Base-by-base conservation (phyloP, 2,329 filamentous ascomycete genomes). In the Raffaelea deltoideospora region DNA sequence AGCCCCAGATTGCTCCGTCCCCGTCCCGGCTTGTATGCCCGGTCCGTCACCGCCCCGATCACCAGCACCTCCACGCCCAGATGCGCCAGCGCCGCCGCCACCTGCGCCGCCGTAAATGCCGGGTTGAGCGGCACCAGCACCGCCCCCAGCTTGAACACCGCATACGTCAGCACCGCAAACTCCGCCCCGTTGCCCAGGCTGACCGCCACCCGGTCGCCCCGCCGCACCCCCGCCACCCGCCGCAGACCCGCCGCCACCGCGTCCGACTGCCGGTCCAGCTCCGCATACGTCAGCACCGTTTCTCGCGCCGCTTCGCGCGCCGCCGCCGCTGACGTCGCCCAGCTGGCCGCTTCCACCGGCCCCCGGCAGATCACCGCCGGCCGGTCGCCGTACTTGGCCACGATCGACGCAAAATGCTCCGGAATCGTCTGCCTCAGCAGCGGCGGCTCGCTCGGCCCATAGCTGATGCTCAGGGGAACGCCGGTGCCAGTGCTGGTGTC, bases 51-150 rank as follows among this genome's bases (percentile, higher is more conserved):
- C 5, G 82, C 73, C n/a, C 80, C 81, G 35, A 94, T 80, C 41
- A 98, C 67, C 33, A 96, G 66, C 45, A 90, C 70, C 34, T 73
- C 68, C 11, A 76, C 76, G 8, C 64, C 66, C 1, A 98, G 69
- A 49, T 93, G 87, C 9, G 67, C 68, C 21, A 96, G 63, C 0
- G 87, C 88, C 3, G 84, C 71, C 5, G 73, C 64, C 9, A 96
- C 75, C 60, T 96, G 90, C 5, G 63, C 56, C 4, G 73, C 66
- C 47, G 85, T 93, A 64, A 96, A 96, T 2, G 75, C 79, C 17
- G 87, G 88, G 54, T 98, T 96, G 19, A 96, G 60, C 0, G 88
- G 90, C n/a, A 93, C 87, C 43, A 96, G 64, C 35, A 96, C 73
- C 19, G 84, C 88, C n/a, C 90, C 90, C 10, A 96, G 69, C 57